These are phyloP conservation scores for Colletotrichum zoysiae DNA, from an alignment of 2,329 filamentous ascomycete species.

Conservation along the genomic window DNA sequence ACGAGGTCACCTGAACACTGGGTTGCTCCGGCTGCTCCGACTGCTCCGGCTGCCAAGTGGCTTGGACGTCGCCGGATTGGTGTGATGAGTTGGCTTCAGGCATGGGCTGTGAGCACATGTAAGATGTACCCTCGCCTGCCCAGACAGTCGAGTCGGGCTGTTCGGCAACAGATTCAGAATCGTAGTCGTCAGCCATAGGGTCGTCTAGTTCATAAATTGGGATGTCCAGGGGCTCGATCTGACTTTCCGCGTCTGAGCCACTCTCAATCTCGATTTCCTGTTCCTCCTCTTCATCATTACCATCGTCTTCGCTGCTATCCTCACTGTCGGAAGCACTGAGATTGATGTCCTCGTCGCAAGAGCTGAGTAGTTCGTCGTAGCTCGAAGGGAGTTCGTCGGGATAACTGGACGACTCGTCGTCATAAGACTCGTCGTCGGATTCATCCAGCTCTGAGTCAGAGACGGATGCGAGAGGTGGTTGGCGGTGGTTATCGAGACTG, in stretches of 20 bases:
- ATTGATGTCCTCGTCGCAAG: conserved; percentile 30
- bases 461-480: neutral
- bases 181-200: neutral
- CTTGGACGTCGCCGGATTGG: neutral
- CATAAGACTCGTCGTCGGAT: conserved; percentile 9
- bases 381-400: conserved; percentile 18
- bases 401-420: conserved; percentile 10
- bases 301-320: conserved; percentile 46
- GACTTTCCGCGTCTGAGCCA: conserved; percentile 10
- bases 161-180: neutral
- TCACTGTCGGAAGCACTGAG: conserved; percentile 48
- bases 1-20: neutral
- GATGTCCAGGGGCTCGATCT: neutral
- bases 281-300: conserved; percentile 45
- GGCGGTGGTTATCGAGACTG: neutral
- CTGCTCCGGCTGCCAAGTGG: conserved; percentile 6
- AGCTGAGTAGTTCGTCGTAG: neutral
- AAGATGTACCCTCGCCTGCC: neutral
- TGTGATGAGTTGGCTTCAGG: neutral
- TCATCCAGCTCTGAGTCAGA: conserved; percentile 17
- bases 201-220: conserved; percentile 5
- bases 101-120: neutral
- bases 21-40: neutral
- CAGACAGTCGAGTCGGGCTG: conserved; percentile 2
- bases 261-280: conserved; percentile 37